Conservation (phyloP, 352 stramenopile genomes). For the Phytophthora chlamydospora region DNA sequence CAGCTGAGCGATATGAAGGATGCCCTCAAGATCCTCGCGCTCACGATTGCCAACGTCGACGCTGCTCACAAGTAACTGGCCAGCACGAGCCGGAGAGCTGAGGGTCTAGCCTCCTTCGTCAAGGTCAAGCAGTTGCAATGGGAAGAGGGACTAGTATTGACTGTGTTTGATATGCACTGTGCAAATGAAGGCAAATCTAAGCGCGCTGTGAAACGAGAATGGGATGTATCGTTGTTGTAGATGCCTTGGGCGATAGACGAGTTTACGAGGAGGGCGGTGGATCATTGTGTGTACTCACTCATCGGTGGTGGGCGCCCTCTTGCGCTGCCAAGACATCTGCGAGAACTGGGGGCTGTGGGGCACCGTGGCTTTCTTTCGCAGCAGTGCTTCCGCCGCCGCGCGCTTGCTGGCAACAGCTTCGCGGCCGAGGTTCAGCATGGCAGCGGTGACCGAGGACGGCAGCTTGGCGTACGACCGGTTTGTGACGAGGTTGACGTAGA, state of each 20-base stretch:
- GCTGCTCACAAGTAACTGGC: conserved; percentile 19
- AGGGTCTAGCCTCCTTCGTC: neutral
- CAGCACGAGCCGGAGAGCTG: neutral
- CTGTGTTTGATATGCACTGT: conserved; percentile 22
- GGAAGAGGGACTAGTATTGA: conserved; percentile 23
- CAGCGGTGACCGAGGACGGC: conserved; percentile 73
- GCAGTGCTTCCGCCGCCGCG: conserved; percentile 26
- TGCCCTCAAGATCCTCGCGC: conserved; percentile 86
- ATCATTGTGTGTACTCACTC: conserved; percentile 29
- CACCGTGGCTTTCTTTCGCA: conserved; percentile 60
- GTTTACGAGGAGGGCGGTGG: conserved; percentile 18
- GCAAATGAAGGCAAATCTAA: conserved; percentile 28
- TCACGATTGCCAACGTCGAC: conserved; percentile 82
- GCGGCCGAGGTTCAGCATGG: conserved; percentile 62
- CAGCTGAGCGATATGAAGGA: conserved; percentile 87
- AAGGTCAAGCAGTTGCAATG: conserved; percentile 18
- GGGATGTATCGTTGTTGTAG: conserved; percentile 17
- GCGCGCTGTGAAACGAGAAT: conserved; percentile 19
- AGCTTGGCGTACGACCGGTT: conserved; percentile 82
- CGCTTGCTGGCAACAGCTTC: conserved; percentile 40
- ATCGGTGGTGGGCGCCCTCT: conserved; percentile 42
- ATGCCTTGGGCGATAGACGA: conserved; percentile 4
- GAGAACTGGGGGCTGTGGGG: conserved; percentile 80
- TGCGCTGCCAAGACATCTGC: conserved; percentile 86
- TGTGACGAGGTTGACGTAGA: conserved; percentile 86